Base-by-base conservation (phyloP, 2,329 filamentous ascomycete genomes). In the Xylariales sp. region DNA sequence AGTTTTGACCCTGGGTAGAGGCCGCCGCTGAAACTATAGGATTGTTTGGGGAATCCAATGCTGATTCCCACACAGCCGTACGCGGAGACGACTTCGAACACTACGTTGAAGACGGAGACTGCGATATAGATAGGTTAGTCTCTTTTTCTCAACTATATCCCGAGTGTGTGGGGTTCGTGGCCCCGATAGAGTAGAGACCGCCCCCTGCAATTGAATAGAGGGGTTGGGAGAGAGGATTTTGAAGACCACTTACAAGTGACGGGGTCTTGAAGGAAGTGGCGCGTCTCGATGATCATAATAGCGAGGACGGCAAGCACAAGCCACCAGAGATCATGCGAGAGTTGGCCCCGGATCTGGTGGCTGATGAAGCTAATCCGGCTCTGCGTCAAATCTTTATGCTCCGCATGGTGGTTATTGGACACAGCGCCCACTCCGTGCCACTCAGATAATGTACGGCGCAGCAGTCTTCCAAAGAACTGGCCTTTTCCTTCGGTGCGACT, bases 301-400 rank as follows among this genome's bases (percentile, higher is more conserved):
- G 87, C 78, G n/a, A 90, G 80, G 5, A 89, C 83, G 0, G 87
- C 87, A 0, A 90, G 76, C 1, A 87, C 84, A 14, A 91, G 83
- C 82, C 85, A 89, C 89, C 88, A 91, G 10, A 90, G 80, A 72
- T 91, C 89, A 74, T 90, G 88, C 8, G 87, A 86, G 2, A 91
- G 81, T 73, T 91, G 89, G 16, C 84, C 84, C 36, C 86, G 84
- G 12, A 90, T 79, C 74, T 90, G 87, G 65, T 85, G 81, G 66
- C 81, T 82, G 60, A 87, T 80, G 73, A 87, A 86, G 74, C 80
- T 83, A 65, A 84, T 81, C 23, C 81, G 83, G 23, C 83, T 84
- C 65, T 79, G 76, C 4, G 70, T 43, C 59, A 69, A 30, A 12
- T 61, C 60, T 34, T 52, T 46, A 12, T n/a, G 52, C 5, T 56